phyloP scores from a whole-genome alignment of 2,329 filamentous ascomycete species.

The Xylariaceae sp. region DNA sequence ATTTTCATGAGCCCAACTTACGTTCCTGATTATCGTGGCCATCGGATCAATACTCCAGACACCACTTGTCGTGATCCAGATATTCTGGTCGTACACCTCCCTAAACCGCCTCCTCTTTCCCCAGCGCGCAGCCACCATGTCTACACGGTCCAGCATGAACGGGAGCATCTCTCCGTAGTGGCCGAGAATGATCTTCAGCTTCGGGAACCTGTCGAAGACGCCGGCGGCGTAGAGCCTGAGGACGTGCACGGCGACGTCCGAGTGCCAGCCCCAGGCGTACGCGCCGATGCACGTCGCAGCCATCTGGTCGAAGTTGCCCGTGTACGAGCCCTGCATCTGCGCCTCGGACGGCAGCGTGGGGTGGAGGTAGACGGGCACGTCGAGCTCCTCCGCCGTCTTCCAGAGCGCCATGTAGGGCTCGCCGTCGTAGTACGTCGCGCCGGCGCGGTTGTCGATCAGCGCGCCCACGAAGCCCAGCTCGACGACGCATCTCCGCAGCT shows the following conservation, averaged over 20 bases:
- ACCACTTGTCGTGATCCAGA: conserved; percentile 54
- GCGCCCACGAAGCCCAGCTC: conserved; percentile 32
- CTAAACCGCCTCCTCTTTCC: conserved; percentile 33
- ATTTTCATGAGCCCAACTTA: too few species aligned
- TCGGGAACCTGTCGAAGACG: conserved; percentile 33
- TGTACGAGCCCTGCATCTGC: conserved; percentile 30
- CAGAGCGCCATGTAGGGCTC: conserved; percentile 27
- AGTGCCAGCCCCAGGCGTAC: conserved; percentile 33
- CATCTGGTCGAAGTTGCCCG: conserved; percentile 31
- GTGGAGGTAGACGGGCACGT: conserved; percentile 48
- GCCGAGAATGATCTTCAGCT: conserved; percentile 35
- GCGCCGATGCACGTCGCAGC: conserved; percentile 17
- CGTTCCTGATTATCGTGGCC: conserved; percentile 37
- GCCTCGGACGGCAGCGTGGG: conserved; percentile 34
- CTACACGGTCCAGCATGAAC: conserved; percentile 47
- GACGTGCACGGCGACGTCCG: conserved; percentile 32
- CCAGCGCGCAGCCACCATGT: conserved; percentile 6
- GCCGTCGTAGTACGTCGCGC: conserved; percentile 28
- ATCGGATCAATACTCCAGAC: conserved; percentile 45
- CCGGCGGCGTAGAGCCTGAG: conserved; percentile 25
- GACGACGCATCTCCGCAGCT: conserved; percentile 27
- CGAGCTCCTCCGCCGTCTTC: conserved; percentile 36
- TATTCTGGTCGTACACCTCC: conserved; percentile 49
- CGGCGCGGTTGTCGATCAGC: conserved; percentile 27
- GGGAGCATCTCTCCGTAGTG: conserved; percentile 45